Conservation (phyloP, 2,329 filamentous ascomycete species). For the Simplicillium aogashimaense region DNA sequence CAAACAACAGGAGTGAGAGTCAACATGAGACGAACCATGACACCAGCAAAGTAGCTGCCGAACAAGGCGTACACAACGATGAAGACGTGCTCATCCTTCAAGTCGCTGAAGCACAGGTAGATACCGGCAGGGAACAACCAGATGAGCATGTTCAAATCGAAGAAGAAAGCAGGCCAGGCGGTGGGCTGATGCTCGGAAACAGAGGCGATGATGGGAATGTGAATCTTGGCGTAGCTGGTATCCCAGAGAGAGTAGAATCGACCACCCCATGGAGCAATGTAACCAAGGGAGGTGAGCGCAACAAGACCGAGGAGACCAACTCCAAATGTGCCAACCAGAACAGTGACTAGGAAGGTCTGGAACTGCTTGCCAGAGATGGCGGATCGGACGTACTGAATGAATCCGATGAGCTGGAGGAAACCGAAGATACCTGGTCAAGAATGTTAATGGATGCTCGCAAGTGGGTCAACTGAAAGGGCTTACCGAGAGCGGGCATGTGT, state of each 20-base stretch:
- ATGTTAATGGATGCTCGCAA: not conserved
- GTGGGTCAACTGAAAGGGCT: no score
- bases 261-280: conserved; percentile 94
- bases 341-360: conserved; percentile 72
- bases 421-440: conserved; percentile 75
- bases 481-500: conserved; percentile 94
- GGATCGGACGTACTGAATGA: conserved; percentile 82
- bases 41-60: conserved; percentile 94
- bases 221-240: conserved; percentile 96
- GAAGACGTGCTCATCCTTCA: conserved; percentile 95
- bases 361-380: conserved; percentile 89
- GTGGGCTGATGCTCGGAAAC: conserved; percentile 99
- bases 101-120: conserved; percentile 92
- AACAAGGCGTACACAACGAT: conserved; percentile 95
- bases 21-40: conserved; percentile 99
- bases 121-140: conserved; percentile 99
- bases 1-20: conserved; percentile 95
- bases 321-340: conserved; percentile 65
- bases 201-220: conserved; percentile 99
- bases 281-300: conserved; percentile 76
- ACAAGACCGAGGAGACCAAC: conserved; percentile 68
- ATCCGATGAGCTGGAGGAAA: conserved; percentile 84
- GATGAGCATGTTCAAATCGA: conserved; percentile 95
- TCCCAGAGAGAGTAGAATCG: conserved; percentile 99
- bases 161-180: conserved; percentile 98